A percentile compares a stretch with the other conserved stretches of the same genome.
These are phyloP conservation scores for Rosellinia necatrix DNA, from an alignment of 2,329 filamentous ascomycete species.

Conservation along the genomic window DNA sequence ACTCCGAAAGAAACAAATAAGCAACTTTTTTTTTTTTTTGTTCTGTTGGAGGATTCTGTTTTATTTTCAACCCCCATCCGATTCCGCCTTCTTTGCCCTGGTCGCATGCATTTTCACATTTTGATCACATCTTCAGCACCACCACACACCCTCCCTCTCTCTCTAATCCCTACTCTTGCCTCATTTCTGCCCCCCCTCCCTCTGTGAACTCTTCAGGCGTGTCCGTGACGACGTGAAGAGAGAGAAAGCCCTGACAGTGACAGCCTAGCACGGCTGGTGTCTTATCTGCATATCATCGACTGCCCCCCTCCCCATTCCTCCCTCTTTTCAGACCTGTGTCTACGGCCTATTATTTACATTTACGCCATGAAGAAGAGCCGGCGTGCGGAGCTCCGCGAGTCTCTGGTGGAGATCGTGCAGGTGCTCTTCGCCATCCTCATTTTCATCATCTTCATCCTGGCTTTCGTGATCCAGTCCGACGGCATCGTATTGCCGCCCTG, in stretches of 20 bases:
- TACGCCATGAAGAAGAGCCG: constrained; percentile 19
- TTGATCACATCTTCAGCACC: constrained; percentile 5
- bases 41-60: constrained; percentile 11
- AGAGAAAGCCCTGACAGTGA: no score
- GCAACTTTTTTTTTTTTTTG: not conserved
- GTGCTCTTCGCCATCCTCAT: constrained; percentile 24
- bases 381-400: constrained; percentile 26
- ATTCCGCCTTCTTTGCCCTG: constrained; percentile 5
- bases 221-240: no score
- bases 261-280: no score
- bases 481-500: constrained; percentile 23
- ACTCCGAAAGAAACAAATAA: constrained; percentile 1
- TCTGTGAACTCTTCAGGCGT: no score
- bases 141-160: not conserved
- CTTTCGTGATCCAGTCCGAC: constrained; percentile 26
- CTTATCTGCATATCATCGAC: no score
- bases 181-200: no score
- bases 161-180: no score
- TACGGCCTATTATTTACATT: constrained; percentile 2
- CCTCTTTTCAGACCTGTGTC: not conserved
- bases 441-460: constrained; percentile 26
- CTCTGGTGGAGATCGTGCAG: constrained; percentile 19
- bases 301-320: not conserved
- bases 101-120: constrained; percentile 9
- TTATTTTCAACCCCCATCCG: constrained; percentile 24